phyloP scores from a whole-genome alignment of 1,284 basidiomycete species.

The Microbotryum lychnidis-dioicae region DNA sequence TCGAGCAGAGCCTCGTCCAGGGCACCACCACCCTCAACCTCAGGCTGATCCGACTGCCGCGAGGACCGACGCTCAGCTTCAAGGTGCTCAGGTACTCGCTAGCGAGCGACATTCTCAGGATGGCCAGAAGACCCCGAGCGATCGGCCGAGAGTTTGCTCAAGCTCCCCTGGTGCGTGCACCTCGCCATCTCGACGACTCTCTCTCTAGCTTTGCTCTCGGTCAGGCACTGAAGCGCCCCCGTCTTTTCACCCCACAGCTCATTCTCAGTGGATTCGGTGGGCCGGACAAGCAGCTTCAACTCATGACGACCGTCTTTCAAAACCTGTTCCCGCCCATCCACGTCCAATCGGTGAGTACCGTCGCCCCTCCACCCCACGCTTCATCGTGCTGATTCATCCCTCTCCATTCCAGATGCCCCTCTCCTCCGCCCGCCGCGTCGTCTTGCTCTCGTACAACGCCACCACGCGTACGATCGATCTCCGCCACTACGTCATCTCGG shows the following conservation, averaged over 20 bases:
- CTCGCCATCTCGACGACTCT: neutral
- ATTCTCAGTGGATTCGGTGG: constrained; percentile 47
- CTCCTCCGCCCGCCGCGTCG: constrained; percentile 78
- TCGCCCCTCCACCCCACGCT: neutral
- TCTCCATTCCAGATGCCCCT: constrained; percentile 49
- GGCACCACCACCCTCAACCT: constrained; percentile 69
- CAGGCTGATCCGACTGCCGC: constrained; percentile 78
- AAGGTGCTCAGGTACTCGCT: constrained; percentile 86
- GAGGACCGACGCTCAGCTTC: constrained; percentile 91
- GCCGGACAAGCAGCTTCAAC: constrained; percentile 44
- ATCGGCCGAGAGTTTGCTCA: constrained; percentile 78
- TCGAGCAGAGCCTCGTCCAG: constrained; percentile 59
- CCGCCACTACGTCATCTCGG: constrained; percentile 89
- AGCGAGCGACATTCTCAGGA: constrained; percentile 67
- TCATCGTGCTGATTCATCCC: neutral
- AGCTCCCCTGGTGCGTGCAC: constrained; percentile 62
- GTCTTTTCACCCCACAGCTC: constrained; percentile 36
- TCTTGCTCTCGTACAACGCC: constrained; percentile 85
- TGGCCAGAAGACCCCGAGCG: constrained; percentile 59
- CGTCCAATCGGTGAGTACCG: constrained; percentile 45
- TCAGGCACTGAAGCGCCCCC: neutral
- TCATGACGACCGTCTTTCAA: constrained; percentile 49
- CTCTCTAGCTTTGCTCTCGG: neutral
- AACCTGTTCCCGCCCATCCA: constrained; percentile 49
- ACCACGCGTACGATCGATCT: constrained; percentile 81